Evolutionary conservation across 2,329 filamentous ascomycete genomes (phyloP).

Genomic region (Cordyceps pruinosa): DNA sequence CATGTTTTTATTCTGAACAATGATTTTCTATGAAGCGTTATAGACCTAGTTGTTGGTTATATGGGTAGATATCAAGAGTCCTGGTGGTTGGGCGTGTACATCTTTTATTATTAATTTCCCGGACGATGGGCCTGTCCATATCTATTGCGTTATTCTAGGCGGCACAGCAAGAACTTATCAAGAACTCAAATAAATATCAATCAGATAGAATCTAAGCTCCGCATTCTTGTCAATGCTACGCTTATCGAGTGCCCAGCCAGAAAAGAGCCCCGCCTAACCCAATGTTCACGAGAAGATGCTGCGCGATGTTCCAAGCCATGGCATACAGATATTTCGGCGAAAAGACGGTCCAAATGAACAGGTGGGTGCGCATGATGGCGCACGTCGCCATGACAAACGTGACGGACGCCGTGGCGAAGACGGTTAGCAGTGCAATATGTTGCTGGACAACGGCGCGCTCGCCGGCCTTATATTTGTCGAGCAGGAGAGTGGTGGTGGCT

Average conservation of each 20-base stretch:
- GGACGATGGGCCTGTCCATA: neutral
- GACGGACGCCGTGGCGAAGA: slow-evolving; percentile 60
- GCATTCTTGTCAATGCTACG: neutral
- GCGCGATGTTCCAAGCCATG: slow-evolving; percentile 78
- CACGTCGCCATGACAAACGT: slow-evolving; percentile 83
- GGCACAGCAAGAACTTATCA: neutral
- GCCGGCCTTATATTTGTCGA: slow-evolving; percentile 30
- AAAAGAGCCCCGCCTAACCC: slow-evolving; percentile 53
- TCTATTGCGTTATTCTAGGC: neutral
- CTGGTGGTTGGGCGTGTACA: slow-evolving; percentile 4
- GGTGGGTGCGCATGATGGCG: slow-evolving; percentile 72
- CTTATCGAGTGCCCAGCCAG: slow-evolving; percentile 36
- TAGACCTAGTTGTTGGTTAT: slow-evolving; percentile 1
- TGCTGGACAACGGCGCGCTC: slow-evolving; percentile 29
- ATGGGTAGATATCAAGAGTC: slow-evolving; percentile 7
- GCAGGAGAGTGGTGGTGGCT: slow-evolving; percentile 53
- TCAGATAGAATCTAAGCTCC: neutral
- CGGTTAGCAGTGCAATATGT: slow-evolving; percentile 60
- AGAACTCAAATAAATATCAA: neutral
- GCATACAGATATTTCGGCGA: slow-evolving; percentile 93
- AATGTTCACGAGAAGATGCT: slow-evolving; percentile 71
- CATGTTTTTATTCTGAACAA: neutral
- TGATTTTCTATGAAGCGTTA: slow-evolving; percentile 3
- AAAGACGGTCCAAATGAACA: slow-evolving; percentile 99
- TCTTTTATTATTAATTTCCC: neutral